These are phyloP conservation scores for Metschnikowia lunata DNA, from an alignment of 805 yeast genomes.

Conservation along the genomic window DNA sequence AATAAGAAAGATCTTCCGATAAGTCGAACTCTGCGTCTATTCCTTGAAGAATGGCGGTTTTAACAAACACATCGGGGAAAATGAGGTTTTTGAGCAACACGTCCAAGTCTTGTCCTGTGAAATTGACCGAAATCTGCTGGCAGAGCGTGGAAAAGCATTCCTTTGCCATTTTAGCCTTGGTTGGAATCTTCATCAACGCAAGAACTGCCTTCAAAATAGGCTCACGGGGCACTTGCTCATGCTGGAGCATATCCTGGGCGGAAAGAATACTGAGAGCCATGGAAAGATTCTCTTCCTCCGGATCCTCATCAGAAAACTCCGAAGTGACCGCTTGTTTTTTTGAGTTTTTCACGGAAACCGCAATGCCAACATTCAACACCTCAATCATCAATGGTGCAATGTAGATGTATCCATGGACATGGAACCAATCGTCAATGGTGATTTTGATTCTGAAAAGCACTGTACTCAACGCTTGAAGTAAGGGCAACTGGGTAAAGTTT, in stretches of 20 bases:
- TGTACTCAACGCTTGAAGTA: conserved; percentile 54
- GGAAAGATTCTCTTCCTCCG: conserved; percentile 82
- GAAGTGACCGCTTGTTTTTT: conserved; percentile 49
- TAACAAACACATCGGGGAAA: conserved; percentile 64
- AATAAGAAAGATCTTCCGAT: conserved; percentile 42
- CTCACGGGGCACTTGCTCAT: conserved; percentile 63
- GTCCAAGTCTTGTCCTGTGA: conserved; percentile 52
- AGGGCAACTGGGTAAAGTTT: conserved; percentile 46
- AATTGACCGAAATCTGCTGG: conserved; percentile 67
- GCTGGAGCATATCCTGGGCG: conserved; percentile 62
- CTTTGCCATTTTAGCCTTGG: conserved; percentile 76
- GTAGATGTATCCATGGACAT: conserved; percentile 64
- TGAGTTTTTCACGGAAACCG: conserved; percentile 48
- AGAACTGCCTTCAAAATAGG: conserved; percentile 59
- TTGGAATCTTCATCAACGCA: conserved; percentile 63
- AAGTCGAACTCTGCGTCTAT: conserved; percentile 79
- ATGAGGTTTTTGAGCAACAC: conserved; percentile 54
- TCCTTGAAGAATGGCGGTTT: conserved; percentile 75
- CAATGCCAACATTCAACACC: conserved; percentile 64
- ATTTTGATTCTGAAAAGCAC: conserved; percentile 74
- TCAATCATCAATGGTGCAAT: conserved; percentile 68
- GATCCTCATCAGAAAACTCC: conserved; percentile 76
- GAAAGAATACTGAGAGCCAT: conserved; percentile 73
- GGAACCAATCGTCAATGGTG: conserved; percentile 67
- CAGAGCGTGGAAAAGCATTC: conserved; percentile 77